These are phyloP conservation scores for Fraxinus nigra DNA, from an alignment of 305 asterid species.

Conservation along the genomic window DNA sequence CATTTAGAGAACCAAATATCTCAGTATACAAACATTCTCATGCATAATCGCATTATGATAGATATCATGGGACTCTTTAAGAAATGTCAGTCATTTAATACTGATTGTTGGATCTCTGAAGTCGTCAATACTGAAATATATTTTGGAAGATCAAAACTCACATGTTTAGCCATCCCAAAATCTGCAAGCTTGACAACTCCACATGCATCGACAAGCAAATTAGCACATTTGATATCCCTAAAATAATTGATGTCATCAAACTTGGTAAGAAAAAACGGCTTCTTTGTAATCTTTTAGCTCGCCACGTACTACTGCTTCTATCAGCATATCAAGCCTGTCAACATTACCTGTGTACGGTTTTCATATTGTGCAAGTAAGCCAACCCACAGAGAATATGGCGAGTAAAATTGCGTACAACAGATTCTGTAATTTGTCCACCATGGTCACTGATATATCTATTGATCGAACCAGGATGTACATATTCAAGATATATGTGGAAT, in stretches of 20 bases:
- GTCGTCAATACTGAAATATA: not conserved
- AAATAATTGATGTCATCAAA: slow-evolving; percentile 12
- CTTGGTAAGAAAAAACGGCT: not conserved
- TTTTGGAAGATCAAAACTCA: slow-evolving; percentile 35
- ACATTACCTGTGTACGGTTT: slow-evolving; percentile 78
- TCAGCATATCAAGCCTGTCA: not conserved
- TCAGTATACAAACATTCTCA: not conserved
- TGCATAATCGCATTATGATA: not conserved
- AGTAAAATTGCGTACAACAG: slow-evolving; percentile 83
- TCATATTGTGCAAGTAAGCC: slow-evolving; percentile 82
- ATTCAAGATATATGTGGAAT: slow-evolving; percentile 81
- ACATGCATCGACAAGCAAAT: slow-evolving; percentile 87
- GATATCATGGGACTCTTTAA: not conserved
- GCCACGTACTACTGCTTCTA: not conserved
- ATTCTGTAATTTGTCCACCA: slow-evolving; percentile 74
- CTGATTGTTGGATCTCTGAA: not conserved
- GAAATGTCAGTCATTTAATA: not conserved
- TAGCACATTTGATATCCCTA: slow-evolving; percentile 93
- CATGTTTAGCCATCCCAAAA: slow-evolving; percentile 97
- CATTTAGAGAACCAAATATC: not conserved
- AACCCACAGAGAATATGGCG: slow-evolving; percentile 86
- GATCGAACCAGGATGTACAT: slow-evolving; percentile 92
- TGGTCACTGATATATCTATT: slow-evolving; percentile 71
- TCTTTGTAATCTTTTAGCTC: not conserved
- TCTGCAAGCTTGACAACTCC: slow-evolving; percentile 97